Percentiles rank a stretch among this genome's conserved stretches.
phyloP scores from a whole-genome alignment of 2,329 filamentous ascomycete genomes.

The Cladosporium sphaerospermum region DNA sequence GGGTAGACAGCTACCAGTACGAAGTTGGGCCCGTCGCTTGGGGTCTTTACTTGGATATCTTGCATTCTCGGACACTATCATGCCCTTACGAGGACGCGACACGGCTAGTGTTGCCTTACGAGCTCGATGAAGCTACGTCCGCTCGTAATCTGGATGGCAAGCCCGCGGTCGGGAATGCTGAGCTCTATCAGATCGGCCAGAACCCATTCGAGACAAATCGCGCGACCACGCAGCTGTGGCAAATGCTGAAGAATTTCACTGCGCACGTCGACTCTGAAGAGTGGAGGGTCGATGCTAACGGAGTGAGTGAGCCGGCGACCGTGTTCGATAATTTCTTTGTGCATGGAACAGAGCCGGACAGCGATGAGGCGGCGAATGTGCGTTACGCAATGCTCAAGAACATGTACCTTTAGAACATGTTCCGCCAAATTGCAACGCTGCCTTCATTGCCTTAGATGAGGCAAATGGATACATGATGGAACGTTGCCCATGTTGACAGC shows the following conservation, averaged over 20 bases:
- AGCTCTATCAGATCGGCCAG: not conserved
- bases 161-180: not conserved
- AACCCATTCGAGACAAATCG: not conserved
- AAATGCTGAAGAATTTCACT: not conserved
- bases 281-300: constrained; percentile 16
- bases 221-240: not conserved
- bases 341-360: not conserved
- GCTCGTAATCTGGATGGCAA: not conserved
- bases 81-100: not conserved
- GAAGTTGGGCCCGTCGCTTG: not conserved
- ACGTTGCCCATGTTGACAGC: too few species aligned
- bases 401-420: not conserved
- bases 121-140: not conserved
- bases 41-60: not conserved
- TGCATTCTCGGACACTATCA: not conserved
- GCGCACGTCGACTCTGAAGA: constrained; percentile 20
- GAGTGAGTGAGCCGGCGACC: not conserved
- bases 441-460: too few species aligned
- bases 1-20: not conserved
- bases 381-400: not conserved
- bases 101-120: not conserved
- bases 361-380: not conserved
- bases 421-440: too few species aligned
- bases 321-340: not conserved
- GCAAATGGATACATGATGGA: too few species aligned